Evolutionary conservation across 2,329 filamentous ascomycete species (phyloP), one percentile per base, ranked within the genome.

Genomic region (Penicillium sp.): DNA sequence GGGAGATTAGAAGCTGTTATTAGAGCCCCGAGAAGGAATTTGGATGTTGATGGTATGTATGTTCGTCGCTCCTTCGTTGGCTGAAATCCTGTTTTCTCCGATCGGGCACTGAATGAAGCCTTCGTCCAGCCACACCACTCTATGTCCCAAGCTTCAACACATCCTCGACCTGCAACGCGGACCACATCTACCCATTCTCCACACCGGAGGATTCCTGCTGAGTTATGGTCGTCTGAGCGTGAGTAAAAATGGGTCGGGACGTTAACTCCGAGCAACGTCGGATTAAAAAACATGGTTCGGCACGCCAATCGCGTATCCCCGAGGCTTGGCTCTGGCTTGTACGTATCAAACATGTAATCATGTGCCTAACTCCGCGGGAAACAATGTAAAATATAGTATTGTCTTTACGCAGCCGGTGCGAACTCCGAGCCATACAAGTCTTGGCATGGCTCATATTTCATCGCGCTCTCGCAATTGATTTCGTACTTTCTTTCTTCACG

Each of bases 41-140:
- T 78, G 17, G 64, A 60, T 21, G 74, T 78, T 15, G 73, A 79
- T 51, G 61, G 76, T 77, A 70, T 64, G 73, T 66, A 31, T 21
- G 9, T 21, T 19, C 31, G 17, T 44, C 9, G n/a, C 48, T 21
- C 30, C 26, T 23, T 26, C 53, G 46, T n/a, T 30, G 17, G 15
- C 19, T 26, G 26, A 26, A 26, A 26, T 26, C 2, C 5, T 26
- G 26, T 26, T 26, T 26, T 4, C 26, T 26, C 26, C 26, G 5
- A 26, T 26, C 5, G 26, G 26, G 26, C 26, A 60, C 26, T 45
- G n/a, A 55, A 30, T 30, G 49, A 53, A 45, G 38, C 26, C 26
- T 26, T 1, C 30, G 29, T 31, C 15, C 54, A 64, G 60, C 35
- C n/a, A 59, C 55, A 7, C 51, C 62, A 23, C 63, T 63, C 13